Conservation (phyloP, 805 yeast genomes). For the Metschnikowia proteae region DNA sequence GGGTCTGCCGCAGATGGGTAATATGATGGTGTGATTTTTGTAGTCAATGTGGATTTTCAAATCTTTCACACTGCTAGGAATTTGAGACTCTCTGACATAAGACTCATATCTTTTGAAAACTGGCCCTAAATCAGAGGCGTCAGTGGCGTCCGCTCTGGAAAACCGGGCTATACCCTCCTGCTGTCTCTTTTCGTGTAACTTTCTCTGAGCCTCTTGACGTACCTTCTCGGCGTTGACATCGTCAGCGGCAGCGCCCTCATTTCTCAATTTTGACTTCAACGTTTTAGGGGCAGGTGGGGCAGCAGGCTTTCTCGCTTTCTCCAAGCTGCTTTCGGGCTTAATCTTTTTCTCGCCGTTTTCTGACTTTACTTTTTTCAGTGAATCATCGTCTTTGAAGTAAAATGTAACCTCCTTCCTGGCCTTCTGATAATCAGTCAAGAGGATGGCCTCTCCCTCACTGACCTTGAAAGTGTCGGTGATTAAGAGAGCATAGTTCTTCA, state of each 20-base stretch:
- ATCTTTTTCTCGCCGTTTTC: constrained; percentile 21
- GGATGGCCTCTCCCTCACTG: constrained; percentile 54
- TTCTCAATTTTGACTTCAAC: constrained; percentile 72
- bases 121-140: constrained; percentile 56
- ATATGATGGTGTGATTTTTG: constrained; percentile 80
- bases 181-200: constrained; percentile 79
- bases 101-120: constrained; percentile 93
- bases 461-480: constrained; percentile 80
- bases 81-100: constrained; percentile 87
- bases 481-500: constrained; percentile 63
- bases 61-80: constrained; percentile 79
- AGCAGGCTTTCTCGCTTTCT: constrained; percentile 29
- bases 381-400: constrained; percentile 72
- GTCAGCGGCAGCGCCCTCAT: constrained; percentile 73
- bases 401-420: constrained; percentile 73
- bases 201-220: constrained; percentile 76
- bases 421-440: constrained; percentile 73
- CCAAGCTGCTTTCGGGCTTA: constrained; percentile 39
- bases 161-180: constrained; percentile 82
- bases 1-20: constrained; percentile 93
- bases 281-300: constrained; percentile 53
- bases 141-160: constrained; percentile 72
- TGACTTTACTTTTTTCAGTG: constrained; percentile 28
- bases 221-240: constrained; percentile 61
- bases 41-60: constrained; percentile 82